Base-by-base conservation (phyloP, 805 yeast genomes). In the Cyberlindnera veronae region DNA sequence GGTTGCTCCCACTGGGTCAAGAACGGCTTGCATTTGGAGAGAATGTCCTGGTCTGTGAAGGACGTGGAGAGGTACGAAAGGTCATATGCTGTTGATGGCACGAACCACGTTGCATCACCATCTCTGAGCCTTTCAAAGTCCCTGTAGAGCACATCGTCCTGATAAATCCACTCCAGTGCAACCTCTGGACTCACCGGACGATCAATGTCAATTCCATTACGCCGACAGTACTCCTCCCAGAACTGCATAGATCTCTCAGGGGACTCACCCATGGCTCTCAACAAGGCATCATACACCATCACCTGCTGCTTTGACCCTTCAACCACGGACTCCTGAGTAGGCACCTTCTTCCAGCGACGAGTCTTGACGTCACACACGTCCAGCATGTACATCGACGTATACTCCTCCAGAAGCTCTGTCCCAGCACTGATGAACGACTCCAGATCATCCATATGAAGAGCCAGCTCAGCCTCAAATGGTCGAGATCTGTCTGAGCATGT, bases 301-400 rank as follows among this genome's bases (percentile, higher is more conserved):
- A 81, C 78, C 61, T 84, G 93, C n/a, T 69, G 44, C 50, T 72
- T 71, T 2, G 84, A 71, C 6, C 73, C 65, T 4, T 60, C 53
- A 12, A 76, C 44, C 1, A 79, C 81, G 11, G 76, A 68, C 1
- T 58, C 50, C 46, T 77, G 83, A 1, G 48, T 34, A 0, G 90
- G 89, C 1, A 73, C 44, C 1, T 47, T 50, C 29, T 61, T 64
- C 30, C 51, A 51, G 0, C 64, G 53, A 39, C 90, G 64, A 1
- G 90, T 82, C 57, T 84, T 84, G 19, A 82, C 72, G 58, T 84
- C 93, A 39, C 68, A 64, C 3, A 74, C 63, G 8, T 60, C 42
- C 15, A 75, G 43, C 20, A 59, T 51, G 24, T 45, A 54, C 7
- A 39, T 20, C 1, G 37, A 34, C 19, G 10, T 31, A 32, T 59